These are phyloP conservation scores for Colletotrichum eremochloae DNA, from an alignment of 2,329 filamentous ascomycete species.

Conservation along the genomic window DNA sequence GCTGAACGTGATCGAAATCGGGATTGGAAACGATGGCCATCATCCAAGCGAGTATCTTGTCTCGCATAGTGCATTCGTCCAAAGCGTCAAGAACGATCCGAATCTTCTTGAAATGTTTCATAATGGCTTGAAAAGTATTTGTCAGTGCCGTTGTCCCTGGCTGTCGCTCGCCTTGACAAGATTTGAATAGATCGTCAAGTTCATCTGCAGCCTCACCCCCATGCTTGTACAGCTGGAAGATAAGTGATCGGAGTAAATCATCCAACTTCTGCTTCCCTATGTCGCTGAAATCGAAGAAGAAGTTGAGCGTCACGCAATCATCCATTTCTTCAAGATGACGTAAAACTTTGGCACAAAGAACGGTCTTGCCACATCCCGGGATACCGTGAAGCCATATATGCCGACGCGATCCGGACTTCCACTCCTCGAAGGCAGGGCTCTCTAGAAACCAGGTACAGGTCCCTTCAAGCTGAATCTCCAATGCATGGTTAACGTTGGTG, in stretches of 20 bases:
- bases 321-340: conserved; percentile 27
- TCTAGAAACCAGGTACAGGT: conserved; percentile 42
- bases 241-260: conserved; percentile 40
- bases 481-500: conserved; percentile 39
- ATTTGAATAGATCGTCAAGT: conserved; percentile 21
- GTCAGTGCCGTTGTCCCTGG: not conserved
- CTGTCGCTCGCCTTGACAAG: rapidly evolving
- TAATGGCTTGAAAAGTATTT: not conserved
- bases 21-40: not conserved
- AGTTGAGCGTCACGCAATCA: conserved; percentile 15
- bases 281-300: conserved; percentile 46
- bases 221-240: conserved; percentile 44
- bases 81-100: conserved; percentile 9
- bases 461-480: conserved; percentile 23
- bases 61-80: conserved; percentile 2
- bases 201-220: not conserved
- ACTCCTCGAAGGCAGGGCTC: conserved; percentile 35
- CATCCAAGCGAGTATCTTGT: not conserved
- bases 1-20: not conserved
- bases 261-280: conserved; percentile 41
- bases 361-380: conserved; percentile 44
- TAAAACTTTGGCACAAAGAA: conserved; percentile 40
- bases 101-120: not conserved
- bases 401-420: conserved; percentile 36
- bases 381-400: conserved; percentile 44